Evolutionary conservation across 139 green algal genomes (phyloP).

Genomic region (Pedinophyceae sp.): DNA sequence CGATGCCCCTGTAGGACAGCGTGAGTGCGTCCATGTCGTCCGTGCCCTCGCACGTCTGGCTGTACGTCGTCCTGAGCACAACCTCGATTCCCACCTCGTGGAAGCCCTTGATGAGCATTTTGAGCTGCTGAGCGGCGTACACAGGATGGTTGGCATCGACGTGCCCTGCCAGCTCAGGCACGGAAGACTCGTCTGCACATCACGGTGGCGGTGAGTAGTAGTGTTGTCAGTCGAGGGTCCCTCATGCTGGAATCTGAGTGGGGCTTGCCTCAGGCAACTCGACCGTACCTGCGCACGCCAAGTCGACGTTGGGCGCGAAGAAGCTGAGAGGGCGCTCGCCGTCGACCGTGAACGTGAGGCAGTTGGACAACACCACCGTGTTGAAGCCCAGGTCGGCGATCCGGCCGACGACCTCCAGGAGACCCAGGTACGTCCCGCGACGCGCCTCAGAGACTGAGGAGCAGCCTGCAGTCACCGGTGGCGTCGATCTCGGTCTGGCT

Average conservation of each 20-base stretch:
- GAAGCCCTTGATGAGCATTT: background rate
- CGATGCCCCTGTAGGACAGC: background rate
- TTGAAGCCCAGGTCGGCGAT: background rate
- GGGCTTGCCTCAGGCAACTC: too few species aligned
- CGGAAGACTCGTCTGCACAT: too few species aligned
- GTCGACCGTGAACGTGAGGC: background rate
- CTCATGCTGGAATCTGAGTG: too few species aligned
- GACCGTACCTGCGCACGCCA: too few species aligned
- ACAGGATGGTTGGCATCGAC: background rate
- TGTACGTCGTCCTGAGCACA: background rate
- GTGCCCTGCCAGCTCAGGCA: too few species aligned
- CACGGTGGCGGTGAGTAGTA: too few species aligned
- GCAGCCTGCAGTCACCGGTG: background rate
- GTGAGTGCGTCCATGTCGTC: background rate
- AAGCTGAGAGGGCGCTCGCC: background rate
- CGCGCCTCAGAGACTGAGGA: background rate
- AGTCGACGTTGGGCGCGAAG: too few species aligned
- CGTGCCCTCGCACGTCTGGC: background rate
- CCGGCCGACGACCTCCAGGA: background rate
- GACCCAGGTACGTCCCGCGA: background rate
- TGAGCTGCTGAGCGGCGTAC: background rate
- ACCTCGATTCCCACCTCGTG: background rate
- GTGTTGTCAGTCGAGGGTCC: too few species aligned
- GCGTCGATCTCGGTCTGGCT: too few species aligned
- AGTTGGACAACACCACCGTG: background rate